Evolutionary conservation across 2,329 filamentous ascomycete species (phyloP).

Genomic region (Penicillium hordei): DNA sequence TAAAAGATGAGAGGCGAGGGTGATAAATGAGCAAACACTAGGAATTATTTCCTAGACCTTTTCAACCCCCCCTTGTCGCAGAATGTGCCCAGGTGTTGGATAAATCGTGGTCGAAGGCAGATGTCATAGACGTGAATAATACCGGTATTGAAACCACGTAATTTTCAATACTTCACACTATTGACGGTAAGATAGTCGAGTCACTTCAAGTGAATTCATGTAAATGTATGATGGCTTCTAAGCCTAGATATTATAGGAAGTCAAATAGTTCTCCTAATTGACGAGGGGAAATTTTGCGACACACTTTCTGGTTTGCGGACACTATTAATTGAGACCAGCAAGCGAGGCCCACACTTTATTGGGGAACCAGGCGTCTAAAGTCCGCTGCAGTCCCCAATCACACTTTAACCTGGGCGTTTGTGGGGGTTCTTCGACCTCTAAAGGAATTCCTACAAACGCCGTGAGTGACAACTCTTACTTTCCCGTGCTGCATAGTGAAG

Average conservation of each 20-base stretch:
- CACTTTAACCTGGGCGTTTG: not conserved
- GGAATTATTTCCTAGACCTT: not conserved
- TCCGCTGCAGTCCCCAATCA: not conserved
- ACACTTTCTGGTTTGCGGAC: not conserved
- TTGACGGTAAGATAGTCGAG: not conserved
- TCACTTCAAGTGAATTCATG: not conserved
- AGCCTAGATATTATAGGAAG: not conserved
- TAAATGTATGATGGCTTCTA: not conserved
- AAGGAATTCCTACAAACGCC: not conserved
- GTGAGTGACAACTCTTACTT: not conserved
- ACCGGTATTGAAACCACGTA: not conserved
- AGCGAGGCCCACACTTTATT: constrained; percentile 1
- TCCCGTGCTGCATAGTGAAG: not conserved
- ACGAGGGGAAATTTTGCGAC: not conserved
- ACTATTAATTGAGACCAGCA: not conserved
- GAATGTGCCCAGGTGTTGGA: not conserved
- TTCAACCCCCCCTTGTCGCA: not conserved
- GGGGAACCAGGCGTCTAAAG: not conserved
- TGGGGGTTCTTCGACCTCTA: not conserved
- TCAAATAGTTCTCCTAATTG: not conserved
- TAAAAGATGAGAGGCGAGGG: too few species aligned
- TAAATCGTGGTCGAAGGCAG: not conserved
- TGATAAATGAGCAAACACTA: not conserved
- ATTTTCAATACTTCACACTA: not conserved
- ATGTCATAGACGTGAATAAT: not conserved